Conservation (phyloP, 2,329 filamentous ascomycete genomes). For the Neofusicoccum sp. region DNA sequence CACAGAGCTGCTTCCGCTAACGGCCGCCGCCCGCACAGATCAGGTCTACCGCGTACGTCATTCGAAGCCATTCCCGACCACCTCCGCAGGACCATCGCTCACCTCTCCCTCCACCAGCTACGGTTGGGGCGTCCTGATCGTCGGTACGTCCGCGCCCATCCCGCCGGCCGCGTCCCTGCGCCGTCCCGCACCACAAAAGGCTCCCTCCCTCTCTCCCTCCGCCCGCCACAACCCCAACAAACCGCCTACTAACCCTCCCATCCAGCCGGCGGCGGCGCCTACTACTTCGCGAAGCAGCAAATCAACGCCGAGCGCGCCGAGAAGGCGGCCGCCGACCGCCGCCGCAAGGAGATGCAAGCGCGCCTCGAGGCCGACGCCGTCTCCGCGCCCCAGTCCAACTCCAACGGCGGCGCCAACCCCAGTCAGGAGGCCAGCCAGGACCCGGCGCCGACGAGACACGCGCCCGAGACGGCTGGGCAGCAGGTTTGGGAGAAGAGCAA, state of each 20-base stretch:
- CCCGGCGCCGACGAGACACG: slow-evolving; percentile 82
- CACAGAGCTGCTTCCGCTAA: slow-evolving; percentile 23
- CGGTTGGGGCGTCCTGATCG: slow-evolving; percentile 86
- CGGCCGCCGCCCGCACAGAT: slow-evolving; percentile 47
- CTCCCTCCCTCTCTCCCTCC: not conserved
- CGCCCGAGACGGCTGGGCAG: slow-evolving; percentile 67
- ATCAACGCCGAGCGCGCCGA: slow-evolving; percentile 88
- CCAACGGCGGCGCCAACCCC: slow-evolving; percentile 52
- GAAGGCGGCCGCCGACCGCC: slow-evolving; percentile 55
- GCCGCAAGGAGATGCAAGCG: slow-evolving; percentile 31
- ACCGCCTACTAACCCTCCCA: slow-evolving; percentile 14
- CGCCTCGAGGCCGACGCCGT: slow-evolving; percentile 30
- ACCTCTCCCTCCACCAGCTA: slow-evolving; percentile 55
- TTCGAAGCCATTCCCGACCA: slow-evolving; percentile 2
- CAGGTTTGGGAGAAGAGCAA: slow-evolving; percentile 76
- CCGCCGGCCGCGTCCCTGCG: not conserved
- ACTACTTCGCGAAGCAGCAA: slow-evolving; percentile 91
- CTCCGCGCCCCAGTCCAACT: slow-evolving; percentile 10
- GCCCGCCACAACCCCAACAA: not conserved
- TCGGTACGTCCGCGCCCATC: slow-evolving; percentile 56
- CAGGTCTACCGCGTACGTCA: slow-evolving; percentile 58
- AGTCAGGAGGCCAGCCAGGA: slow-evolving; percentile 72
- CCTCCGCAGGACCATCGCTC: slow-evolving; percentile 20
- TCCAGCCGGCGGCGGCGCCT: slow-evolving; percentile 81
- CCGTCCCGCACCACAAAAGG: slow-evolving; percentile 1